These are phyloP conservation scores for Cryptococcus sp. DNA, from an alignment of 1,284 basidiomycete genomes.

Conservation along the genomic window DNA sequence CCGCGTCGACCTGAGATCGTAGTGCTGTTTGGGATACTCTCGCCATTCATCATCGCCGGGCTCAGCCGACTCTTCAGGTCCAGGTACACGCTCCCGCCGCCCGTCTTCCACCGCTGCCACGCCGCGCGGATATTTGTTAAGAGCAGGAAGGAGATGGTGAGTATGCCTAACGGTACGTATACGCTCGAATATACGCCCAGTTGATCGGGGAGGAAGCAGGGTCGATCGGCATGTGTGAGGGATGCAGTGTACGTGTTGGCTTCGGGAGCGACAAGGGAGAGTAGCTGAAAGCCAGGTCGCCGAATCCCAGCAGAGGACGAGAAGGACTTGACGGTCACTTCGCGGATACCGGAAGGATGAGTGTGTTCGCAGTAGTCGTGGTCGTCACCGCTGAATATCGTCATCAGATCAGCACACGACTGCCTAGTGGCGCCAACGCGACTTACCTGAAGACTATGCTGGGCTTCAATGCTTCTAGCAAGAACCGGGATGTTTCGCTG, in stretches of 20 bases:
- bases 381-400: slow-evolving; percentile 70
- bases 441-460: slow-evolving; percentile 69
- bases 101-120: slow-evolving; percentile 28
- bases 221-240: slow-evolving; percentile 57
- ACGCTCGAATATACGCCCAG: slow-evolving; percentile 62
- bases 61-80: slow-evolving; percentile 26
- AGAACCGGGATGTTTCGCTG: slow-evolving; percentile 68
- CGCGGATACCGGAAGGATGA: slow-evolving; percentile 60
- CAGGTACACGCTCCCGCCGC: slow-evolving; percentile 7
- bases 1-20: slow-evolving; percentile 16
- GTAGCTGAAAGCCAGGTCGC: slow-evolving; percentile 78
- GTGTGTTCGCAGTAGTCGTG: slow-evolving; percentile 81
- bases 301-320: slow-evolving; percentile 76
- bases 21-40: slow-evolving; percentile 11
- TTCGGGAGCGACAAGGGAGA: slow-evolving; percentile 65
- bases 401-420: background rate
- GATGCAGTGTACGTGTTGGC: slow-evolving; percentile 13
- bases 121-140: slow-evolving; percentile 44
- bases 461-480: slow-evolving; percentile 68
- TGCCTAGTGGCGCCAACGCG: background rate
- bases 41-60: slow-evolving; percentile 15
- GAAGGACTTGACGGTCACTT: slow-evolving; percentile 80
- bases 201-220: slow-evolving; percentile 72
- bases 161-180: slow-evolving; percentile 60
- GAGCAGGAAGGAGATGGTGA: slow-evolving; percentile 54